Base-by-base conservation (phyloP, 768 basidiomycete species). In the Auriculariales sp. region DNA sequence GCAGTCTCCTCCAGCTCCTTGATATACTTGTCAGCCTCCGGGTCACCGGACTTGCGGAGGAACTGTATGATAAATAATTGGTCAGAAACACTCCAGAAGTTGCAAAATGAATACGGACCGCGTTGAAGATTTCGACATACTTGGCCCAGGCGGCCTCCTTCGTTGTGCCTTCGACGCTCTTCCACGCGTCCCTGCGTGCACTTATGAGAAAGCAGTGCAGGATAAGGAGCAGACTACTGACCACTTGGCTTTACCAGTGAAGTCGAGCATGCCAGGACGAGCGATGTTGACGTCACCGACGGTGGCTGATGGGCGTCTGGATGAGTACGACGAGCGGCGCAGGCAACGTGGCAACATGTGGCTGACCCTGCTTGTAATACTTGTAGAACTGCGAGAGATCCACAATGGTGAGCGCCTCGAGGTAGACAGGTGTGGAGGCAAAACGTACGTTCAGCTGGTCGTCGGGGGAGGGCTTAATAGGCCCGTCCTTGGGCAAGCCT, bases 231-330 rank as follows among this genome's bases (percentile, higher is more conserved):
- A 29, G 28, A 46, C 31, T 28, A 54, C 66, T 56, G 66, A 90
- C 90, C 91, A 94, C 72, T 97, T 98, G 55, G 79, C 82, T 67
- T 86, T 92, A 55, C 83, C 93, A 19, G 69, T 66, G 59, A 95
- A 93, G 62, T 94, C 88, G 32, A 95, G 61, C 68, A 91, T 51
- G 36, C 89, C 87, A 36, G 86, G 85, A 24, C 74, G 68, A 24
- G 63, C 0, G 47, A 68, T 79, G 62, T 73, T 82, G 56, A 74
- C 72, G 63, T 93, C 81, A 47, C 92, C 91, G 31, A 77, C 60
- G 5, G 71, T 89, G 39, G 77, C 90, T 91, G 52, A 47, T 42
- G 31, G 39, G 39, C 39, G 39, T 25, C 27, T 44, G 39, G 14
- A 25, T 44, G 12, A 44, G 39, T 25, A 19, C 12, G 19, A 19